Evolutionary conservation across 1,284 basidiomycete species (phyloP).

Genomic region (Malassezia cuniculi): DNA sequence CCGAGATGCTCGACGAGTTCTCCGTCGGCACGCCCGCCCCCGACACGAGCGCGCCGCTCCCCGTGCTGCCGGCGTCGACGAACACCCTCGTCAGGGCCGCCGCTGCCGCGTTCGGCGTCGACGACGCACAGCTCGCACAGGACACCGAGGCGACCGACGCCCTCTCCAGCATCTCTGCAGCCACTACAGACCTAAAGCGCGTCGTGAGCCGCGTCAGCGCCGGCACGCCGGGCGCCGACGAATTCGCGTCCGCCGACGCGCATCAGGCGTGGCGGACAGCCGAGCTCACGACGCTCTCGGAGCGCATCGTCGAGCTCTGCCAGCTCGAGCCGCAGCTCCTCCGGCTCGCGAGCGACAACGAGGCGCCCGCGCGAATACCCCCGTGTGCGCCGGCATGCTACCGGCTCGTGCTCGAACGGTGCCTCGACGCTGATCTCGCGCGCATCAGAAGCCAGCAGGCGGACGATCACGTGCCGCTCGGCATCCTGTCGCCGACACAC

Average conservation of each 20-base stretch:
- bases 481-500: constrained; percentile 72
- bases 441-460: constrained; percentile 80
- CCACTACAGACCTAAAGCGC: constrained; percentile 51
- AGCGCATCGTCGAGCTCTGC: constrained; percentile 77
- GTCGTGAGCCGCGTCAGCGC: constrained; percentile 83
- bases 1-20: constrained; percentile 57
- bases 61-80: not conserved
- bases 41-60: constrained; percentile 2
- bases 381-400: too few relatives aligned
- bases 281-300: constrained; percentile 73
- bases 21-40: not conserved
- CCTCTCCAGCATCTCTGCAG: constrained; percentile 56
- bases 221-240: constrained; percentile 69
- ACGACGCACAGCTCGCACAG: constrained; percentile 56
- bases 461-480: constrained; percentile 86
- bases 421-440: constrained; percentile 74
- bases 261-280: constrained; percentile 71
- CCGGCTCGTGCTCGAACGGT: constrained; percentile 66
- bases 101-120: constrained; percentile 54
- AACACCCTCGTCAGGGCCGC: constrained; percentile 5
- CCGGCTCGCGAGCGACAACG: constrained; percentile 48
- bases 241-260: constrained; percentile 65
- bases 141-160: constrained; percentile 61
- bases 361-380: constrained; percentile 1
- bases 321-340: constrained; percentile 74